phyloP scores from a whole-genome alignment of 1,284 basidiomycete species.

The Anthracocystis walkeri region DNA sequence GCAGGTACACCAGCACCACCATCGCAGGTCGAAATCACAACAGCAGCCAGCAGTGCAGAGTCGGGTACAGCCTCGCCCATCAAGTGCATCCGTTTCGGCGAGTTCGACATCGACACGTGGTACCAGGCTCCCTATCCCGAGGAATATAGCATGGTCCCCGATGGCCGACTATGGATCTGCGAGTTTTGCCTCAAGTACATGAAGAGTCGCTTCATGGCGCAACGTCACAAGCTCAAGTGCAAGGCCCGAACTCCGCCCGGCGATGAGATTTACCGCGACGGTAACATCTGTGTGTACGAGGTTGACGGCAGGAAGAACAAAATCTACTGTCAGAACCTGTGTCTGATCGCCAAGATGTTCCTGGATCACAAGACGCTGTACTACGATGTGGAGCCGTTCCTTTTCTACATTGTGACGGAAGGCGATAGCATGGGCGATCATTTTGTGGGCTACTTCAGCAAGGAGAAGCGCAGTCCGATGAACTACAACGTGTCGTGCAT shows the following conservation, averaged over 20 bases:
- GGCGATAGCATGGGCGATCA: constrained; percentile 87
- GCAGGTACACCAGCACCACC: constrained; percentile 23
- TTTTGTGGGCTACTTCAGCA: constrained; percentile 98
- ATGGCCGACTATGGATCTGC: constrained; percentile 94
- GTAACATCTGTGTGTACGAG: constrained; percentile 90
- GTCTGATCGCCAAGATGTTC: constrained; percentile 98
- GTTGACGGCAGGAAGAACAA: constrained; percentile 99
- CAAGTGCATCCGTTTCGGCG: constrained; percentile 84
- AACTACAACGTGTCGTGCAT: constrained; percentile 96
- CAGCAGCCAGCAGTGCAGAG: constrained; percentile 52
- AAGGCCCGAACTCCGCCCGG: constrained; percentile 94
- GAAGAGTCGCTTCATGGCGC: constrained; percentile 90
- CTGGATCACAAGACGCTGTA: constrained; percentile 99
- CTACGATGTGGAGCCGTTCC: constrained; percentile 98
- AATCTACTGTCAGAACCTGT: constrained; percentile 99
- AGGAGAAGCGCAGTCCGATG: constrained; percentile 95
- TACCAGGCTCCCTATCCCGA: constrained; percentile 99
- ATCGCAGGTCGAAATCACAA: constrained; percentile 40
- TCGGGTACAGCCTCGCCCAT: constrained; percentile 64
- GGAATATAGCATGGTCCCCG: constrained; percentile 92
- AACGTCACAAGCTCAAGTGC: constrained; percentile 89
- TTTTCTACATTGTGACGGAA: constrained; percentile 98
- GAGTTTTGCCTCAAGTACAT: constrained; percentile 99
- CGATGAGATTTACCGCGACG: constrained; percentile 97
- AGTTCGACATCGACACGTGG: constrained; percentile 96